Evolutionary conservation across 495 filamentous ascomycete genomes (phyloP), one percentile per base, ranked within the genome.

Genomic region (Rusavskia elegans): DNA sequence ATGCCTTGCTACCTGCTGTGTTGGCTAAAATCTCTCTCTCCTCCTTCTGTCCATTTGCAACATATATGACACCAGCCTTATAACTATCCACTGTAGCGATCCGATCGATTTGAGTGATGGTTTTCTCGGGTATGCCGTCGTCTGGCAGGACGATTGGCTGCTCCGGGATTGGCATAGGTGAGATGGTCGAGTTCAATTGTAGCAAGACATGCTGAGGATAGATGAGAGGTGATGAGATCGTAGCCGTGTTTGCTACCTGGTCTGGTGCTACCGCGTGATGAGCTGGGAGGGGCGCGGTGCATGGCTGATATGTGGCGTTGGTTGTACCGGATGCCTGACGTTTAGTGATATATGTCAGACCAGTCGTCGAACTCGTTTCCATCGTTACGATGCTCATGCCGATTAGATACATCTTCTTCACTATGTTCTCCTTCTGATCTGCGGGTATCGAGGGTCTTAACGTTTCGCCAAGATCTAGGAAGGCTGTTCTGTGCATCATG

Each of bases 31-130:
- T 95, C 53, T 89, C 85, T 3, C 67, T 68, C 62, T 96, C 93
- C 3, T 76, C 66, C 10, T 76, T 85, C 61, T 97, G 93, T 20
- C 83, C 82, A 50, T 87, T 79, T 35, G 80, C 87, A 54, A 94
- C 80, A 62, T 95, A 99, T 49, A 99, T 81, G 20, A 99, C 82
- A 19, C 92, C 93, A 45, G 95, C 84, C 62, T 95, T 95, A 66
- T 99, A 88, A 11, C 89, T 84, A 66, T 99, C 93, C 5, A 99
- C 84, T 25, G 89, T 87, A 48, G 89, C 81, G 53, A 78, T 95
- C 27, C 81, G 81, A 64, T 97, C 93, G 65, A 99, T 93, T 35
- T 74, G 68, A 40, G 69, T 78, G 35, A 97, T 81, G 0, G 86
- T 83, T 51, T 89, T 79, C 32, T 77, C 71, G n/a, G 82, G 82